Conservation (phyloP, 179 eudicot genomes). For the Silene vulgaris region DNA sequence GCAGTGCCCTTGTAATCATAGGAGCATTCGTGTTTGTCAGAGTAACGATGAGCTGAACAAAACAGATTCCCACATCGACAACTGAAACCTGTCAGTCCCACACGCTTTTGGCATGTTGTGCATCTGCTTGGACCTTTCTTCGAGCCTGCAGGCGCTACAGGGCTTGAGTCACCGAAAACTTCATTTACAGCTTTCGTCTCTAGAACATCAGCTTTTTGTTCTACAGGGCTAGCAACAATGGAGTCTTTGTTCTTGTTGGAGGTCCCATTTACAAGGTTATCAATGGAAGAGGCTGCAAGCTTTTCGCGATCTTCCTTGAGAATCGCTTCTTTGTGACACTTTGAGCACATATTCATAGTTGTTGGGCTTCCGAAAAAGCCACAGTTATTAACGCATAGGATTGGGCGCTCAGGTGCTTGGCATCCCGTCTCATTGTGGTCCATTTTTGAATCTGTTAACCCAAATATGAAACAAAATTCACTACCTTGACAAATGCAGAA, state of each 20-base stretch:
- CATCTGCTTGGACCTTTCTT: slow-evolving; percentile 66
- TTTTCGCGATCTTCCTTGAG: slow-evolving; percentile 56
- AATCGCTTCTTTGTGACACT: slow-evolving; percentile 63
- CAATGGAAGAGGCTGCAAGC: slow-evolving; percentile 57
- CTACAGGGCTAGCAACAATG: slow-evolving; percentile 18
- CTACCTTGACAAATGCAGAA: too few relatives aligned
- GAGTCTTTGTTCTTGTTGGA: slow-evolving; percentile 36
- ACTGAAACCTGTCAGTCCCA: slow-evolving; percentile 64
- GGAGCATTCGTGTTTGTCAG: slow-evolving; percentile 70
- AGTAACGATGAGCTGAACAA: slow-evolving; percentile 63
- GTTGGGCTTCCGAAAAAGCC: slow-evolving; percentile 77
- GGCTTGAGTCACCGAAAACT: slow-evolving; percentile 22
- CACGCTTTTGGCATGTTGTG: slow-evolving; percentile 54
- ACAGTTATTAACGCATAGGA: slow-evolving; percentile 67
- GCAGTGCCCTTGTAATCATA: slow-evolving; percentile 59
- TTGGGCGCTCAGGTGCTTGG: slow-evolving; percentile 64
- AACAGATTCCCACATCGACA: slow-evolving; percentile 65
- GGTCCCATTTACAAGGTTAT: slow-evolving; percentile 49
- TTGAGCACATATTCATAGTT: slow-evolving; percentile 81
- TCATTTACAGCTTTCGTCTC: slow-evolving; percentile 24
- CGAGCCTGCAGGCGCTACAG: slow-evolving; percentile 21
- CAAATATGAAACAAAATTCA: not conserved
- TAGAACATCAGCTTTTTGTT: slow-evolving; percentile 20
- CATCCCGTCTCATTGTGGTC: slow-evolving; percentile 68
- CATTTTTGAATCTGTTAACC: slow-evolving; percentile 30